These are phyloP conservation scores for Mimosa bimucronata DNA, from an alignment of 306 rosid genomes.

Conservation along the genomic window DNA sequence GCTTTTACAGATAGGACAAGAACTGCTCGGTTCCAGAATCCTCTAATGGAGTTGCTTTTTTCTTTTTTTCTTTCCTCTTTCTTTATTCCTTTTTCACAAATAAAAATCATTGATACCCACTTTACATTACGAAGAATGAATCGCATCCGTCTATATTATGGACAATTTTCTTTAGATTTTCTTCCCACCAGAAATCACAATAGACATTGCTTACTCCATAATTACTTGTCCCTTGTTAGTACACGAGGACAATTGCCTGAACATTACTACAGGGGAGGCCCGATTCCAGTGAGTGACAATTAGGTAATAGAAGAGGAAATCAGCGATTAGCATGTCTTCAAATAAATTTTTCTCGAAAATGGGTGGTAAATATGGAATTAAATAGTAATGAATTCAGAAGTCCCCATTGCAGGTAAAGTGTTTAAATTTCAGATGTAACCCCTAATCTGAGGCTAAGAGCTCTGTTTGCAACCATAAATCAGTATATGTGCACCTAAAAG, in stretches of 20 bases:
- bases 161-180: not conserved
- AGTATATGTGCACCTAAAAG: not conserved
- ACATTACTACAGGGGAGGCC: not conserved
- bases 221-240: not conserved
- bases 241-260: not conserved
- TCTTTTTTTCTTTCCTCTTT: not conserved
- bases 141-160: not conserved
- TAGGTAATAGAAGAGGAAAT: not conserved
- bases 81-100: not conserved
- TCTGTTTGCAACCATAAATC: too few species aligned
- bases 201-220: not conserved
- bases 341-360: too few species aligned
- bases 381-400: not conserved
- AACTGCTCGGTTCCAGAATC: conserved; percentile 1
- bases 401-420: not conserved
- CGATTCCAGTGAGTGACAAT: not conserved
- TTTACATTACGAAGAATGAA: not conserved
- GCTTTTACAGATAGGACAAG: conserved; percentile 21
- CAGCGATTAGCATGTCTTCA: too few species aligned
- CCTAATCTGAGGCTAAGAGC: too few species aligned
- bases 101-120: not conserved
- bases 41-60: not conserved
- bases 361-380: too few species aligned
- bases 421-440: too few species aligned
- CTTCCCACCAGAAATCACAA: not conserved